Conservation (phyloP, 2,329 filamentous ascomycete species). For the Teratosphaeriaceae sp. region DNA sequence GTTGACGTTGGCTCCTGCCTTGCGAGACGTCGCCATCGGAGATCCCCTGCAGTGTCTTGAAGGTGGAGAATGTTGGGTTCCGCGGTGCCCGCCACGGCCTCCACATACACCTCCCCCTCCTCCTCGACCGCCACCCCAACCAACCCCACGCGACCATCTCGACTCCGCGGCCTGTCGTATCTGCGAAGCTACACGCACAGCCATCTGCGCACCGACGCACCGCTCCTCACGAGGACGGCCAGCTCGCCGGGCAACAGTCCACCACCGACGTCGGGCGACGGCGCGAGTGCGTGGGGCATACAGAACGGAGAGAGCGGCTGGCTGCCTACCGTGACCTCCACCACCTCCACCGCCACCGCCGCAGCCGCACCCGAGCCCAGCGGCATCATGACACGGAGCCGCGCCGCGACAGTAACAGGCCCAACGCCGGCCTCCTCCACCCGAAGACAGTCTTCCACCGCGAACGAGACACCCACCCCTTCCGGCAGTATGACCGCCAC, state of each 20-base stretch:
- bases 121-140: slow-evolving; percentile 32
- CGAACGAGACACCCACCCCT: background rate
- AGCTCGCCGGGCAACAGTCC: slow-evolving; percentile 15
- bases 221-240: slow-evolving; percentile 17
- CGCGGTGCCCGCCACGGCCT: slow-evolving; percentile 35
- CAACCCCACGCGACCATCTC: slow-evolving; percentile 47
- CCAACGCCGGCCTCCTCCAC: slow-evolving; percentile 5
- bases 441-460: slow-evolving; percentile 4
- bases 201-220: slow-evolving; percentile 45
- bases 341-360: slow-evolving; percentile 25
- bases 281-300: slow-evolving; percentile 13
- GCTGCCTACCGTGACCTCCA: slow-evolving; percentile 42
- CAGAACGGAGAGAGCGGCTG: slow-evolving; percentile 34
- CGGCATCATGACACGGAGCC: slow-evolving; percentile 12
- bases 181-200: slow-evolving; percentile 64
- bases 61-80: no score
- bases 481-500: slow-evolving; percentile 7
- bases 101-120: slow-evolving; percentile 34
- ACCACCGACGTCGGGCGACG: slow-evolving; percentile 5
- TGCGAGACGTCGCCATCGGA: no score
- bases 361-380: slow-evolving; percentile 21
- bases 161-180: slow-evolving; percentile 63
- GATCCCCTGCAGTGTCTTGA: no score
- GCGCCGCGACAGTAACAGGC: slow-evolving; percentile 11
- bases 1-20: no score